Evolutionary conservation across 768 basidiomycete genomes (phyloP), one percentile per base, ranked within the genome.

Genomic region (Galerina sulciceps): DNA sequence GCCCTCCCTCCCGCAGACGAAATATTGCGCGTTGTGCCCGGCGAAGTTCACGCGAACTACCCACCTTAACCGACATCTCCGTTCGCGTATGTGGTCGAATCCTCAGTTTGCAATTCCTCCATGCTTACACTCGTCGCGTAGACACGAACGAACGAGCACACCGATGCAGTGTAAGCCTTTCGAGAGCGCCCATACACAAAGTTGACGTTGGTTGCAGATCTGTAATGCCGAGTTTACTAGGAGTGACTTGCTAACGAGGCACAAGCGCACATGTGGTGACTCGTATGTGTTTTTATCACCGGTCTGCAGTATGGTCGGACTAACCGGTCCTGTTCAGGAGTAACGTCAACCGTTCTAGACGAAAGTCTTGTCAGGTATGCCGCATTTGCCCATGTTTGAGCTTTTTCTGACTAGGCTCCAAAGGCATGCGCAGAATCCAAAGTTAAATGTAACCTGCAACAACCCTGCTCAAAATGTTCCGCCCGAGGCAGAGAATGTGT

Each of bases 1-100:
- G 68, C 88, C 88, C 23, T 79, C 79, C 44, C 79, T 90, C n/a
- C 89, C 88, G 1, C 88, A 90, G 71, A 88, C 83, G 15, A 89
- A 90, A 67, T 77, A 82, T 46, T 90, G 89, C 65, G 79, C 83
- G 10, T 73, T 85, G 35, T 91, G 89, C 64, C 86, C 87, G 1
- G 88, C 89, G 2, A 89, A 86, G 66, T 91, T 90, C 67, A 90
- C 88, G 3, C 78, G 88, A 37, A 88, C 85, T 0, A 90, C 89
- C 0, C 89, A 91, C 70, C 78, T 91, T 47, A 88, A 89, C 70
- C 81, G 89, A 14, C 89, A 90, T 67, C 68, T 90, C 54, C 85
- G 87, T 44, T 89, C 88, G 61, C 89, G 89, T 90, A 69, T 53
- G 87, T 77, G 10, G 20, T 18, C 35, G 17, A 22, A 53, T 35